Base-by-base conservation (phyloP, 768 basidiomycete species). In the Leccinum obscurum region DNA sequence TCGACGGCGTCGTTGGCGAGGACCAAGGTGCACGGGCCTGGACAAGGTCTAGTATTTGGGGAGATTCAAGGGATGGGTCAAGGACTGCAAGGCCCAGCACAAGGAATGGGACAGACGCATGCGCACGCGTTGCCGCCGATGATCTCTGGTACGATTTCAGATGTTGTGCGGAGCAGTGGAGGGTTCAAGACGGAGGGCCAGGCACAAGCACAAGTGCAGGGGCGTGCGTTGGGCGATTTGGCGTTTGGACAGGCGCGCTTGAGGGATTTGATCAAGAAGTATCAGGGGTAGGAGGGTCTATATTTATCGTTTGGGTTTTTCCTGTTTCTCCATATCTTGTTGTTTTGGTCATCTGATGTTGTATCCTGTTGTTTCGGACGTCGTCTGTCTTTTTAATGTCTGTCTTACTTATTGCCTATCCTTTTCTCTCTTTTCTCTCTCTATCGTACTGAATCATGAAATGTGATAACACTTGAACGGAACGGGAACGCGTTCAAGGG, bases 181-280 rank as follows among this genome's bases (percentile, higher is more conserved):
- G 6, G 52, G 53, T 20, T 44, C 41, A 44, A 44, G 41, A 44
- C 22, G 53, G 53, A 8, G 64, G 26, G 14, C 3, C 22, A 24
- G n/a, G n/a, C n/a, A n/a, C 26, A 14, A 32, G 30, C 8, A 5
- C 51, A 32, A 52, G 51, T 50, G 11, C 62, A 57, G 15, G 67
- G 64, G n/a, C 57, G 69, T 39, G 61, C 66, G 17, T 60, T 66
- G 37, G 76, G 76, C 2, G 87, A 89, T 44, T 71, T 88, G 59
- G 87, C 84, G 10, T 91, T 92, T 75, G 90, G 90, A 14, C 87
- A 92, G 72, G 89, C 90, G 14, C 78, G 87, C 61, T 73, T 92
- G 64, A 77, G 89, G 58, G 90, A 92, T 74, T 76, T 92, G 62
- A 92, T 92, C 70, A 88, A 86, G 82, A 89, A 90, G 67, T 93